These are phyloP conservation scores for Elsinoe arachidis DNA, from an alignment of 2,329 filamentous ascomycete species.

Conservation along the genomic window DNA sequence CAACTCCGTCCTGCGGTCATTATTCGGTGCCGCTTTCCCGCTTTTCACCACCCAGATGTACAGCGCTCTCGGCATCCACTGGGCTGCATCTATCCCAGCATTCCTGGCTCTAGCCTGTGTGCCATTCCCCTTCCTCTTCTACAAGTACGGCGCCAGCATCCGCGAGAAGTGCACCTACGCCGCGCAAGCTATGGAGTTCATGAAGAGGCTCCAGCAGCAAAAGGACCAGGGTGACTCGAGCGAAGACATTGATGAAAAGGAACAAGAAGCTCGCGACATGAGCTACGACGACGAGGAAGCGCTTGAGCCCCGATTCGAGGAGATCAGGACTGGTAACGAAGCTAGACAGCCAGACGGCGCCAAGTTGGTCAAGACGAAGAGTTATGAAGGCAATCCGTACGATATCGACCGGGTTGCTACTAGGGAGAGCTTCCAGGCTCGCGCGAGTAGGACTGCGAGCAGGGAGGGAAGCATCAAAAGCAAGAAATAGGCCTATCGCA, in stretches of 20 bases:
- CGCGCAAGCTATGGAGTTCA: conserved; percentile 54
- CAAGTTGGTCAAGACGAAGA: conserved; percentile 22
- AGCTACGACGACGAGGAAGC: conserved; percentile 18
- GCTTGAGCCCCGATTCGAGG: conserved; percentile 26
- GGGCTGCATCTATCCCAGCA: conserved; percentile 64
- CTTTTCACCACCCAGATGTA: conserved; percentile 64
- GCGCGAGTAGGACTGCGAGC: not conserved
- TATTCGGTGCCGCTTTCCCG: conserved; percentile 71
- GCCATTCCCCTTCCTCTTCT: conserved; percentile 68
- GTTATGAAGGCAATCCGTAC: conserved; percentile 37
- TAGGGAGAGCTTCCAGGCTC: conserved; percentile 33
- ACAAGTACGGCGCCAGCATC: conserved; percentile 57
- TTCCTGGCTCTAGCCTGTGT: conserved; percentile 65
- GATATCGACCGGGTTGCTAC: conserved; percentile 43
- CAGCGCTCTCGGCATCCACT: conserved; percentile 53
- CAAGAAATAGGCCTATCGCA: not conserved
- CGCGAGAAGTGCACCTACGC: conserved; percentile 62
- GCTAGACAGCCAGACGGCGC: conserved; percentile 1
- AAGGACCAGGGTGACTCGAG: conserved; percentile 13
- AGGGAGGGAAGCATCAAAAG: conserved; percentile 6
- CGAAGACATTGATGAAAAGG: conserved; percentile 25
- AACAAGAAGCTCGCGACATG: conserved; percentile 23
- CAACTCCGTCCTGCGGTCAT: conserved; percentile 69
- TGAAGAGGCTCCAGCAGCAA: conserved; percentile 39
- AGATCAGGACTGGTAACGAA: conserved; percentile 28